These are phyloP conservation scores for Syzygium jambos DNA, from an alignment of 345 rosid species.

Conservation along the genomic window DNA sequence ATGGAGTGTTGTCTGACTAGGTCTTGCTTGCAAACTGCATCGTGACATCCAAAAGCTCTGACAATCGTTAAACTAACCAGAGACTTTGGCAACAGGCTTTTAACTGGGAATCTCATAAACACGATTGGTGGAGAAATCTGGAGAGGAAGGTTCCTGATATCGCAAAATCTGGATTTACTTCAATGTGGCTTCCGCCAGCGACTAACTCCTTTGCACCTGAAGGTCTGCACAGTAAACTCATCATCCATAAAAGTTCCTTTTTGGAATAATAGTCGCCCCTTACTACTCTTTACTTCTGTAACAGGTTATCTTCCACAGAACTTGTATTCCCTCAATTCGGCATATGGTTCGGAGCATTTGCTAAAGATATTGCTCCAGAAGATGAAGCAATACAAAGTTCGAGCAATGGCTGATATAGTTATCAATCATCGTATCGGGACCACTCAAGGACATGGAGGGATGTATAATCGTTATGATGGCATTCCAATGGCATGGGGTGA, in stretches of 20 bases:
- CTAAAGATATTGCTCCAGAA: constrained; percentile 57
- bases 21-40: neutral
- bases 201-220: constrained; percentile 69
- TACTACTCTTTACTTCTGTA: neutral
- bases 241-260: neutral
- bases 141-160: constrained; percentile 61
- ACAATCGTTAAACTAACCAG: neutral
- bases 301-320: constrained; percentile 91
- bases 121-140: constrained; percentile 86
- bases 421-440: constrained; percentile 95
- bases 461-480: constrained; percentile 88
- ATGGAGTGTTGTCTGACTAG: neutral
- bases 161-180: constrained; percentile 81
- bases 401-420: constrained; percentile 95
- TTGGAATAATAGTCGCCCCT: neutral
- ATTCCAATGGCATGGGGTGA: constrained; percentile 75
- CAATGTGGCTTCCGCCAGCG: constrained; percentile 88
- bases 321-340: constrained; percentile 68
- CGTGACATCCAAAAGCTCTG: neutral
- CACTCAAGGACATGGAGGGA: constrained; percentile 70
- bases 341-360: constrained; percentile 71
- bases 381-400: constrained; percentile 66
- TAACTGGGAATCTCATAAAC: constrained; percentile 91
- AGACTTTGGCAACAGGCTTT: constrained; percentile 46
- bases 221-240: constrained; percentile 36